A percentile compares a stretch with the other conserved stretches of the same genome.
These are phyloP conservation scores for Taphrina deformans DNA, from an alignment of 1,139 yeast genomes.

Conservation along the genomic window DNA sequence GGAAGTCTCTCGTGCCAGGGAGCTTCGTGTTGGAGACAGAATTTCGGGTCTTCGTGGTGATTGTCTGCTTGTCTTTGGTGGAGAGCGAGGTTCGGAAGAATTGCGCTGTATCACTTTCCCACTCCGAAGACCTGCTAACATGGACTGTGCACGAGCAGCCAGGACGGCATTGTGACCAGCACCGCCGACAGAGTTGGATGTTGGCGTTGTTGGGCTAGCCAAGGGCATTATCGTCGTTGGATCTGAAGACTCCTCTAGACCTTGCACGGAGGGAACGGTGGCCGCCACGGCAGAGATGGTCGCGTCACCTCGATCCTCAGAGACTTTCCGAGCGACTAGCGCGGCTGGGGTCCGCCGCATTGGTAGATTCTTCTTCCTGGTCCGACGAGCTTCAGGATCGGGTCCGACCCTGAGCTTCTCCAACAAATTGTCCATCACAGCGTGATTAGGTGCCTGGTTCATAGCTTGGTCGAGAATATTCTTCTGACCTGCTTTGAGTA, in stretches of 20 bases:
- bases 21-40: neutral
- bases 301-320: neutral
- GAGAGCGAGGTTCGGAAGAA: slow-evolving; percentile 7
- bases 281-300: neutral
- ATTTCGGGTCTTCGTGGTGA: slow-evolving; percentile 10
- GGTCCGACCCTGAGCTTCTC: slow-evolving; percentile 75
- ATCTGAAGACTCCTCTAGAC: neutral
- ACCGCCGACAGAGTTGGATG: slow-evolving; percentile 1
- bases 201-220: slow-evolving; percentile 14
- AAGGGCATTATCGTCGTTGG: neutral
- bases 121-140: slow-evolving; percentile 36
- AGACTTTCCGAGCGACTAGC: neutral
- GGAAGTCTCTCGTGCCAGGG: neutral
- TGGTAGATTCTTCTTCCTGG: slow-evolving; percentile 27
- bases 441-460: slow-evolving; percentile 42
- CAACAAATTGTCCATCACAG: slow-evolving; percentile 69
- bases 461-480: slow-evolving; percentile 41
- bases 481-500: slow-evolving; percentile 36
- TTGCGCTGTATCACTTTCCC: slow-evolving; percentile 29
- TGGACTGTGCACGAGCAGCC: slow-evolving; percentile 36
- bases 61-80: neutral
- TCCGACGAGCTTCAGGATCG: slow-evolving; percentile 46
- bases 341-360: slow-evolving; percentile 18
- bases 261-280: neutral
- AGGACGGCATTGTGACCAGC: slow-evolving; percentile 24